A percentile compares a stretch with the other conserved stretches of the same genome.
Evolutionary conservation across 805 yeast species (phyloP).

Genomic region (Ogataea haglerorum): DNA sequence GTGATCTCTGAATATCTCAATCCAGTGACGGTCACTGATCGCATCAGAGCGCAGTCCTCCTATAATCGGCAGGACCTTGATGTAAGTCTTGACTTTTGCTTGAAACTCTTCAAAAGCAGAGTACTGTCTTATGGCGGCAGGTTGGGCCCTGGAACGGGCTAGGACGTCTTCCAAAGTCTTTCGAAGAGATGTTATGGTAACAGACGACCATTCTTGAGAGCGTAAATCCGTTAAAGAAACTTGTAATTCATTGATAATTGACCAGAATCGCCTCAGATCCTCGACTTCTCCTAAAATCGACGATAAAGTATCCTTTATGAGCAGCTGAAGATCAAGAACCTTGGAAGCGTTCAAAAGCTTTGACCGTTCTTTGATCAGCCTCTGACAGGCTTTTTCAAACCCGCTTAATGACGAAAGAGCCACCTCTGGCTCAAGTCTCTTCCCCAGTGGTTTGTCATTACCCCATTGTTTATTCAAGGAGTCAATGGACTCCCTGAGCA

Average conservation of each 20-base stretch:
- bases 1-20: constrained; percentile 37
- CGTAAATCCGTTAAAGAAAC: constrained; percentile 42
- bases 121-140: constrained; percentile 60
- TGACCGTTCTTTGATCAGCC: constrained; percentile 13
- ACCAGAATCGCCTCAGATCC: constrained; percentile 64
- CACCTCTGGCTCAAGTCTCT: constrained; percentile 36
- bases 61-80: constrained; percentile 39
- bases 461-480: constrained; percentile 46
- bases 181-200: constrained; percentile 44
- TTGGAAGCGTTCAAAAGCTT: constrained; percentile 33
- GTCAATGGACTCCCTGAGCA: constrained; percentile 33
- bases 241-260: constrained; percentile 51
- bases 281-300: constrained; percentile 44
- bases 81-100: constrained; percentile 37
- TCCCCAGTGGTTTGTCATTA: constrained; percentile 43
- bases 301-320: constrained; percentile 28
- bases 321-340: constrained; percentile 34
- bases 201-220: constrained; percentile 44
- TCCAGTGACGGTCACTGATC: constrained; percentile 69
- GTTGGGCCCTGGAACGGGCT: constrained; percentile 46
- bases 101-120: constrained; percentile 65
- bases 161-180: constrained; percentile 49
- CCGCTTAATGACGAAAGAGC: constrained; percentile 41
- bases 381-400: constrained; percentile 21
- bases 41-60: constrained; percentile 51